phyloP scores from a whole-genome alignment of 202 grass and related monocot species.

The Panicum virgatum region DNA sequence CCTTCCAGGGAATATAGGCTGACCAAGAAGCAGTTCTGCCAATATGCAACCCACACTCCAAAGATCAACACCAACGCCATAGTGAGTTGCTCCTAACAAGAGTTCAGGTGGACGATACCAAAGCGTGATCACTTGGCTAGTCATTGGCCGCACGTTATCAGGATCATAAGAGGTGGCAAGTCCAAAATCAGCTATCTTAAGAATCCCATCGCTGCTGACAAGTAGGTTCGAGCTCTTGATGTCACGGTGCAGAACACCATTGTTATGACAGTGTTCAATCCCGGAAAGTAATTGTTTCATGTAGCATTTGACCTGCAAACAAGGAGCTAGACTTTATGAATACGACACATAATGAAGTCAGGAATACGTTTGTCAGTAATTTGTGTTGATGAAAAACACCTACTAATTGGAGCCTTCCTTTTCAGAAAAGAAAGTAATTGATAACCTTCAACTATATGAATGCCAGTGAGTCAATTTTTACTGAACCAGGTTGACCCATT shows the following conservation, averaged over 20 bases:
- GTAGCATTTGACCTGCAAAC: constrained; percentile 87
- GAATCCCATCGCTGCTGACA: constrained; percentile 69
- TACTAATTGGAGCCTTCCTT: not conserved
- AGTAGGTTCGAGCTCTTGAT: constrained; percentile 95
- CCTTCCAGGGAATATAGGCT: constrained; percentile 78
- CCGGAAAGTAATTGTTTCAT: constrained; percentile 87
- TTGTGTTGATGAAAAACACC: not conserved
- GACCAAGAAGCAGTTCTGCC: constrained; percentile 74
- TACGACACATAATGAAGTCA: constrained; percentile 9
- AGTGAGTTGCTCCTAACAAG: constrained; percentile 79
- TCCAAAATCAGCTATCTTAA: constrained; percentile 97
- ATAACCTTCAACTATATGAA: constrained; percentile 5
- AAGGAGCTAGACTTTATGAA: constrained; percentile 7
- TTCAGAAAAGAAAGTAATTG: constrained; percentile 7
- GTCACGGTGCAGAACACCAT: constrained; percentile 82
- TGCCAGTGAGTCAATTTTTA: not conserved
- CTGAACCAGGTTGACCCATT: not conserved
- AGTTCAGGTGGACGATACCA: constrained; percentile 99
- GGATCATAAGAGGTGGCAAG: constrained; percentile 76
- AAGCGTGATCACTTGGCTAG: constrained; percentile 86
- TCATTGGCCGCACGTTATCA: constrained; percentile 60
- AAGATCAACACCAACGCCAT: constrained; percentile 82
- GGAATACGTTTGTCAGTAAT: constrained; percentile 8
- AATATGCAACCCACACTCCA: constrained; percentile 98
- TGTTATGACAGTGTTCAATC: constrained; percentile 85